These are phyloP conservation scores for Camelina sativa DNA, from an alignment of 345 rosid genomes.

Conservation along the genomic window DNA sequence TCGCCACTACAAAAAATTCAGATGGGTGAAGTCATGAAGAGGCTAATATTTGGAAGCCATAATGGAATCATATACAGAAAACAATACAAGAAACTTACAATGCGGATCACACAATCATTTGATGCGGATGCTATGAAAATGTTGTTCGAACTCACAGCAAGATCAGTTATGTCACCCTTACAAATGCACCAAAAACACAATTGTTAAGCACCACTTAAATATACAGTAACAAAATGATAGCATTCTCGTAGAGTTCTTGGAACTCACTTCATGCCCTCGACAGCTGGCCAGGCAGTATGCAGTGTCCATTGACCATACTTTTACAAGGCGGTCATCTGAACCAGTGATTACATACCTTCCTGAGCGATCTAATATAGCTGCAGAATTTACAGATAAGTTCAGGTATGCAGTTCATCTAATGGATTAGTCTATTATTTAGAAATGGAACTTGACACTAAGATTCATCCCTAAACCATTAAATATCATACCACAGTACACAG, in stretches of 20 bases:
- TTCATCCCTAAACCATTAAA: conserved; percentile 27
- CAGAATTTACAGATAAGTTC: conserved; percentile 48
- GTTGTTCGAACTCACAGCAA: conserved; percentile 98
- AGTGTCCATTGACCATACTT: conserved; percentile 99
- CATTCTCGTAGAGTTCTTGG: conserved; percentile 23
- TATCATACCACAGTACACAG: conserved; percentile 94
- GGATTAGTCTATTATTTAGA: conserved; percentile 2
- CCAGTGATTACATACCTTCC: conserved; percentile 99
- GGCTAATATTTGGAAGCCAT: conserved; percentile 27
- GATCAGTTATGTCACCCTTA: conserved; percentile 98
- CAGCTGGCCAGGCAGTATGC: conserved; percentile 99
- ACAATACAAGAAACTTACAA: conserved; percentile 64
- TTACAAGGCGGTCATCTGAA: conserved; percentile 98
- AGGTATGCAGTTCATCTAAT: conserved; percentile 28
- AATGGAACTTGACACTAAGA: background rate
- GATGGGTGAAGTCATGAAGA: conserved; percentile 38
- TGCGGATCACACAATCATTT: conserved; percentile 92
- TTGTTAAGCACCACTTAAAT: conserved; percentile 10
- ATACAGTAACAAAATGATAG: conserved; percentile 27
- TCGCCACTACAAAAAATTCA: conserved; percentile 79
- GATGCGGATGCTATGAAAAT: conserved; percentile 93
- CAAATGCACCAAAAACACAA: conserved; percentile 39
- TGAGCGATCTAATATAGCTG: conserved; percentile 92
- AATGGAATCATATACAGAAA: conserved; percentile 14
- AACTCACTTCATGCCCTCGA: conserved; percentile 98